Base-by-base conservation (phyloP, 108 stramenopile genomes). In the Fragilaria crotonensis region DNA sequence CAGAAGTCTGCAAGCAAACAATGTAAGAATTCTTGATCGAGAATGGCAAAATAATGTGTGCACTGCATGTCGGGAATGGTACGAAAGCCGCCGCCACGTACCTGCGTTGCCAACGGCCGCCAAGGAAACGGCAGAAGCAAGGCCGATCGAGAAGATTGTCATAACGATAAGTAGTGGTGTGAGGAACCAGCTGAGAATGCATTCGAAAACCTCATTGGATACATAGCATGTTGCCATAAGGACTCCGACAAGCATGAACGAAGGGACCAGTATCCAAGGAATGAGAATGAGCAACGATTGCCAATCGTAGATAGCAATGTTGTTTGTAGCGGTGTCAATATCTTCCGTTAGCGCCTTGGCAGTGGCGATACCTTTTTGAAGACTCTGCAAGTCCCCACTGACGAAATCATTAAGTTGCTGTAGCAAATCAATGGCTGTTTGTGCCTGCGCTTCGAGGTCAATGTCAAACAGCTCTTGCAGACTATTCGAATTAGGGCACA, bases 131-230 rank as follows among this genome's bases (percentile, higher is more conserved):
- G 44, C 54, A 4, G 30, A 29, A 31, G 25, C n/a, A 33, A 21
- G 25, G 14, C 49, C 52, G 36, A 63, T 45, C 5, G 68, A 47
- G 17, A 45, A 45, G 1, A 64, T 36, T 5, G 63, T 49, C 54
- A 69, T 31, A 9, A 75, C 1, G 27, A 57, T 48, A 52, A 75
- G 56, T 5, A 69, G n/a, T 46, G 73, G 73, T 32, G 69, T 9
- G 0, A 68, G 33, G 36, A 54, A 33, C 73, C 73, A 75, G 7
- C 33, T 52, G 2, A 68, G 50, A 18, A 69, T 25, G 25, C 27
- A 26, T 32, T 61, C 62, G 21, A 52, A 60, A 5, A 25, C 32
- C 28, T 53, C 53, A 1, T 36, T 23, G 19, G 41, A 69, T 25
- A 57, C 33, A 33, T 69, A 60, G 21, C 17, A 63, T 66, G 61